phyloP scores from a whole-genome alignment of 2,329 filamentous ascomycete species.

The Fusarium poae region DNA sequence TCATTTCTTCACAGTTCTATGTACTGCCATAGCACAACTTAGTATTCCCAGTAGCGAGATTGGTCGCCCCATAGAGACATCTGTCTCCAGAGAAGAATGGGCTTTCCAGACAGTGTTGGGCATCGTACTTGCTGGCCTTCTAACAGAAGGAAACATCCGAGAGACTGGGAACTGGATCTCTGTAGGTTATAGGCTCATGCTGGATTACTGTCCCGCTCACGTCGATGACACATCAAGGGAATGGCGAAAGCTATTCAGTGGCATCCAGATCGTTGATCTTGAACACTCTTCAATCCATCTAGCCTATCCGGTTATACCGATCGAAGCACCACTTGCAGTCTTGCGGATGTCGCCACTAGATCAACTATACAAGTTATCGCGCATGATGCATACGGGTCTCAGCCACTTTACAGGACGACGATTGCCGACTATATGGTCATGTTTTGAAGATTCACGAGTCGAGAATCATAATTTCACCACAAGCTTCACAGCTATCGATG shows the following conservation, averaged over 20 bases:
- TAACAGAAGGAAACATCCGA: constrained; percentile 9
- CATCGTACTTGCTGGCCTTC: constrained; percentile 6
- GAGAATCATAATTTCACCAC: constrained; percentile 5
- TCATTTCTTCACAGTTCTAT: constrained; percentile 8
- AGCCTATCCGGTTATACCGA: constrained; percentile 15
- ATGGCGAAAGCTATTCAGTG: constrained; percentile 21
- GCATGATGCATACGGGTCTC: constrained; percentile 18
- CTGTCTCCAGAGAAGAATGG: constrained; percentile 18
- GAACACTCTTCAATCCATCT: constrained; percentile 22
- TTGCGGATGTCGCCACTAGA: constrained; percentile 17
- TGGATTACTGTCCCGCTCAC: constrained; percentile 23
- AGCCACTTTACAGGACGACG: constrained; percentile 16
- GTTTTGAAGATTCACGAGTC: constrained; percentile 3
- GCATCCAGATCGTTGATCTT: constrained; percentile 20
- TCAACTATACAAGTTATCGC: constrained; percentile 13
- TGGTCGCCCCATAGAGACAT: neutral
- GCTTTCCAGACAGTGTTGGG: constrained; percentile 22
- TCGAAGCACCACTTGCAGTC: constrained; percentile 7
- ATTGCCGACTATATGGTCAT: constrained; percentile 14
- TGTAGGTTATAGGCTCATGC: constrained; percentile 16
- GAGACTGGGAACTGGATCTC: constrained; percentile 28
- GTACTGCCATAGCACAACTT: constrained; percentile 19
- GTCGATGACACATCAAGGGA: constrained; percentile 22
- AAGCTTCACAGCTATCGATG: constrained; percentile 8
- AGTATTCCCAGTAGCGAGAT: constrained; percentile 20